Conservation (phyloP, 2,329 filamentous ascomycete genomes). For the Orbilia blumenaviensis region DNA sequence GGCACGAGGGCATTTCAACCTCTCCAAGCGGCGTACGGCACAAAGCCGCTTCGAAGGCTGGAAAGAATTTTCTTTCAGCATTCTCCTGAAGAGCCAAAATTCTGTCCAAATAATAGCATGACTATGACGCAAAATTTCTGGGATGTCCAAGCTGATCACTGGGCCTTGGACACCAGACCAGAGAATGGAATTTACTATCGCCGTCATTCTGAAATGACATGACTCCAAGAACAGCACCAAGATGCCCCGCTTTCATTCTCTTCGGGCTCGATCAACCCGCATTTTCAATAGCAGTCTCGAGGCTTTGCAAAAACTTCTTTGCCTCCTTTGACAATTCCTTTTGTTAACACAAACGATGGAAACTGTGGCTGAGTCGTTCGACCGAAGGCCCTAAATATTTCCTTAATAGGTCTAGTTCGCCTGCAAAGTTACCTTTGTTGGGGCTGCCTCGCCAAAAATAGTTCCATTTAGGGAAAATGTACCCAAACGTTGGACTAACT, state of each 20-base stretch:
- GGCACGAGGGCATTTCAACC: constrained; percentile 21
- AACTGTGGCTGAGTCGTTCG: constrained; percentile 35
- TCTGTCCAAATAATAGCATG: constrained; percentile 5
- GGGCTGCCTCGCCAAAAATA: constrained; percentile 18
- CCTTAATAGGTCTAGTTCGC: constrained; percentile 20
- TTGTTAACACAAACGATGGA: constrained; percentile 7
- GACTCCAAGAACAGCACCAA: constrained; percentile 6
- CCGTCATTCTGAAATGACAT: constrained; percentile 9
- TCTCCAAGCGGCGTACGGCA: constrained; percentile 14
- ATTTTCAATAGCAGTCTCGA: neutral
- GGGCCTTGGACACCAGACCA: neutral
- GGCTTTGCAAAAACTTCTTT: neutral
- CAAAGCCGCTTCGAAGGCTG: constrained; percentile 13
- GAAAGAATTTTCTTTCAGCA: constrained; percentile 39
- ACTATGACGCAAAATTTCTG: constrained; percentile 22
- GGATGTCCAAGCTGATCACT: neutral
- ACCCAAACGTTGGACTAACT: neutral
- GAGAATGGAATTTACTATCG: constrained; percentile 10
- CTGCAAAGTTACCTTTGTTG: neutral
- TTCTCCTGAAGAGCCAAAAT: constrained; percentile 11
- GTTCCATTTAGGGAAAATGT: neutral
- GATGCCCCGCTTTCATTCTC: neutral
- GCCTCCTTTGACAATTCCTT: constrained; percentile 16
- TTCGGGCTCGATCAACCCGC: neutral
- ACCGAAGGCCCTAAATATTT: constrained; percentile 31